phyloP scores from a whole-genome alignment of 2,329 filamentous ascomycete species.

The Colletotrichum sublineola region DNA sequence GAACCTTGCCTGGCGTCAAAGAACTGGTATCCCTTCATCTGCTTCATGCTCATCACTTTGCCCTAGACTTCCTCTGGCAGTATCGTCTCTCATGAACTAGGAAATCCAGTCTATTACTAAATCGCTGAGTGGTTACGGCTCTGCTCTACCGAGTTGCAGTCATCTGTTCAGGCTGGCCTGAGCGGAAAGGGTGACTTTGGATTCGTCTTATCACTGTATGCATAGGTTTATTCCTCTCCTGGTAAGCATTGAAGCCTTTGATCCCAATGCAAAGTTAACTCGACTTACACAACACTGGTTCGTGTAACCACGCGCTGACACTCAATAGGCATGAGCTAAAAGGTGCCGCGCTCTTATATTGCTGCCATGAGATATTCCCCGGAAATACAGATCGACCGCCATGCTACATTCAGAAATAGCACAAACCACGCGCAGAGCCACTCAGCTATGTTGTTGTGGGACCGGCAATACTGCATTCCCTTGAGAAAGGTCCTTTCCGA shows the following conservation, averaged over 20 bases:
- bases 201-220: background rate
- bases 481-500: slow-evolving; percentile 60
- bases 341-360: background rate
- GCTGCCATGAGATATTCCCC: slow-evolving; percentile 34
- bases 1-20: background rate
- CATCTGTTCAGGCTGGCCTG: slow-evolving; percentile 1
- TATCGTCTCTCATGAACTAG: background rate
- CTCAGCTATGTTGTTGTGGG: slow-evolving; percentile 54
- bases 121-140: background rate
- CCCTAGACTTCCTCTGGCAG: background rate
- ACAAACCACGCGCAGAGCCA: slow-evolving; percentile 1
- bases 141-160: background rate
- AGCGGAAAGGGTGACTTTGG: background rate
- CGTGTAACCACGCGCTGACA: slow-evolving; percentile 20
- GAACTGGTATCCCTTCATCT: background rate
- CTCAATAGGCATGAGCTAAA: slow-evolving; percentile 25
- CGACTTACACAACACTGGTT: background rate
- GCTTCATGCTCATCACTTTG: background rate
- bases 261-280: background rate
- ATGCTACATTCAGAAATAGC: slow-evolving; percentile 14
- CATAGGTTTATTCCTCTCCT: background rate
- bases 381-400: slow-evolving; percentile 32
- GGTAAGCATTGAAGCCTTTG: slow-evolving; percentile 12
- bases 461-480: slow-evolving; percentile 61
- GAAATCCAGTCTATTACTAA: background rate